Evolutionary conservation across 2,329 filamentous ascomycete genomes (phyloP).

Genomic region (Claviceps maximensis): DNA sequence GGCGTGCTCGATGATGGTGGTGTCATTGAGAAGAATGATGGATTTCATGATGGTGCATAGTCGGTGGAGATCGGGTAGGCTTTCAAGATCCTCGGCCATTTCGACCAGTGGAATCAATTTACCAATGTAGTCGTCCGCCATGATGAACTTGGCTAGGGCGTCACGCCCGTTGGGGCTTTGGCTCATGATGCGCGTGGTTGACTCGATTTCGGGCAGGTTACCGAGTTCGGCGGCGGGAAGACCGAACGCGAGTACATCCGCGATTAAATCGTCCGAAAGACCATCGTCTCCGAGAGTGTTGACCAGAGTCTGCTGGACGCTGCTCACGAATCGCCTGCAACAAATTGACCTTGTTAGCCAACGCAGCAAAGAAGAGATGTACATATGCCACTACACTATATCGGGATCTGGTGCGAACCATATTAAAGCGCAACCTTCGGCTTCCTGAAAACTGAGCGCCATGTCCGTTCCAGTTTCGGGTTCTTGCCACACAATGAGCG

Average conservation of each 20-base stretch:
- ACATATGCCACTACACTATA: constrained; percentile 2
- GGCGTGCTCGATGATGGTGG: constrained; percentile 82
- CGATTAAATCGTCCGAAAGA: constrained; percentile 70
- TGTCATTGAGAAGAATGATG: constrained; percentile 88
- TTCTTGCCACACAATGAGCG: constrained; percentile 96
- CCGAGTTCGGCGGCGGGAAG: constrained; percentile 71
- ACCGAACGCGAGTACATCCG: constrained; percentile 59
- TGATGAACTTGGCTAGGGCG: constrained; percentile 73
- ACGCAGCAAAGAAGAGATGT: neutral
- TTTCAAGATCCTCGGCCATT: constrained; percentile 84
- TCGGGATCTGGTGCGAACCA: constrained; percentile 44
- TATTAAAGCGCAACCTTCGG: constrained; percentile 82
- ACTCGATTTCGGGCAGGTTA: constrained; percentile 73
- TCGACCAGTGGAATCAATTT: constrained; percentile 78
- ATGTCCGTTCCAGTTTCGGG: constrained; percentile 74
- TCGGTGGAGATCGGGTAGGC: constrained; percentile 70
- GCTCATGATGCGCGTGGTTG: constrained; percentile 67
- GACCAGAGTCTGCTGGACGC: constrained; percentile 63
- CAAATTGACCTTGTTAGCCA: constrained; percentile 1
- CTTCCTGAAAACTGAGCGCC: constrained; percentile 96
- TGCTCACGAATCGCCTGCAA: constrained; percentile 76
- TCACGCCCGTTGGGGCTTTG: constrained; percentile 66
- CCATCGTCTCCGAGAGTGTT: constrained; percentile 53
- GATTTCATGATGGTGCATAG: constrained; percentile 98
- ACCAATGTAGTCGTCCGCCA: constrained; percentile 72